These are phyloP conservation scores for Trichosanthes truncata DNA, from an alignment of 306 rosid genomes.

Conservation along the genomic window DNA sequence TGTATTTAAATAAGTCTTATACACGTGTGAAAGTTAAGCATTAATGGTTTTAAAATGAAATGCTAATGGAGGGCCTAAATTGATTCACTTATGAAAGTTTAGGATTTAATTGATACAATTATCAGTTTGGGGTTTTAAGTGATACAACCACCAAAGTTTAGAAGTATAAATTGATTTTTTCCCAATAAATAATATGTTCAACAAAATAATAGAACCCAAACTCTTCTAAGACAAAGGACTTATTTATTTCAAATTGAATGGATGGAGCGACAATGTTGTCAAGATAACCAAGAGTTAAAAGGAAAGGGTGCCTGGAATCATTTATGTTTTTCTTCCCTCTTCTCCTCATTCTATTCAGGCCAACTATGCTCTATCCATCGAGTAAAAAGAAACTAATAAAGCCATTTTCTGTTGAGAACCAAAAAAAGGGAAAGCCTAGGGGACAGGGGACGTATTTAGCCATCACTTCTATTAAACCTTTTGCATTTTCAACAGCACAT, in stretches of 20 bases:
- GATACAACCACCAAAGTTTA: too few relatives aligned
- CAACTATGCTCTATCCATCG: background rate
- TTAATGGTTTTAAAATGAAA: too few relatives aligned
- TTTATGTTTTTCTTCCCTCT: background rate
- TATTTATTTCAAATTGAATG: background rate
- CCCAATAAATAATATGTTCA: background rate
- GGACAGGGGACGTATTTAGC: background rate
- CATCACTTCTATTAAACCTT: background rate
- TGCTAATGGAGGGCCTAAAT: too few relatives aligned
- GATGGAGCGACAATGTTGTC: background rate
- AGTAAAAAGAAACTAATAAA: background rate
- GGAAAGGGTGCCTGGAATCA: background rate
- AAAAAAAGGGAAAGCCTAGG: background rate
- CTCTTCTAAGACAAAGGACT: background rate
- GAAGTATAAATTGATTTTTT: too few relatives aligned
- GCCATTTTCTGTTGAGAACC: background rate
- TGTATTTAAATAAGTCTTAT: too few relatives aligned
- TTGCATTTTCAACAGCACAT: background rate
- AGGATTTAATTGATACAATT: too few relatives aligned
- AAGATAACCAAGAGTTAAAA: background rate
- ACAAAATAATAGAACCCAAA: background rate
- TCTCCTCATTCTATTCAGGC: background rate
- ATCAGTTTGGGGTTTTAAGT: too few relatives aligned
- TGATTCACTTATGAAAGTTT: too few relatives aligned
- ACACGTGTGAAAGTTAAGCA: too few relatives aligned